Percentiles rank a stretch among this genome's conserved stretches.
Evolutionary conservation across 2,329 filamentous ascomycete genomes (phyloP).

Genomic region (Aspergillus sergii): DNA sequence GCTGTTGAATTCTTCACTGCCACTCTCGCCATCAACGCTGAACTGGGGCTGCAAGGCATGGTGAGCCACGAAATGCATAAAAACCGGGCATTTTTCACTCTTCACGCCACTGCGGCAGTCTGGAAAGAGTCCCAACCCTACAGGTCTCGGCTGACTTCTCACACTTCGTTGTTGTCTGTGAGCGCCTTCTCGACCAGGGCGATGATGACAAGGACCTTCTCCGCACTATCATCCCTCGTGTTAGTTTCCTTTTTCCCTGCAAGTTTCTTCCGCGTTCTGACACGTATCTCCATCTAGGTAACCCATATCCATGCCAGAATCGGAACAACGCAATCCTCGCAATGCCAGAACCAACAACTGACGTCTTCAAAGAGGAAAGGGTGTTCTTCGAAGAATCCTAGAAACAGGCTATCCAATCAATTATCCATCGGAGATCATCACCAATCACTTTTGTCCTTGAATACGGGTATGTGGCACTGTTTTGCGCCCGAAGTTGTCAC

Average conservation of each 20-base stretch:
- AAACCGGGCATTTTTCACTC: constrained; percentile 37
- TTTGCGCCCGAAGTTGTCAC: too few relatives aligned
- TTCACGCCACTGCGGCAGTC: constrained; percentile 31
- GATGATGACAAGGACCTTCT: constrained; percentile 23
- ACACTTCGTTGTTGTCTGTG: constrained; percentile 26
- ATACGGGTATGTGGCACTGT: constrained; percentile 2
- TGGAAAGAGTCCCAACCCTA: constrained; percentile 32
- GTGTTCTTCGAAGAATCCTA: constrained; percentile 35
- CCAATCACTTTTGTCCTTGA: constrained; percentile 17
- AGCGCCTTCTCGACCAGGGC: constrained; percentile 23
- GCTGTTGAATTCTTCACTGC: constrained; percentile 37
- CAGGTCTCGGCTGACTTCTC: constrained; percentile 29
- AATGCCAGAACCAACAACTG: constrained; percentile 39
- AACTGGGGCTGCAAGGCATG: constrained; percentile 32
- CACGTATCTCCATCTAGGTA: constrained; percentile 22
- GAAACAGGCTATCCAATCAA: constrained; percentile 16
- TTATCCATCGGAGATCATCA: constrained; percentile 3
- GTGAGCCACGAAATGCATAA: constrained; percentile 39
- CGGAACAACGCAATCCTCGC: constrained; percentile 41
- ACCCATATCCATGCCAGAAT: constrained; percentile 40
- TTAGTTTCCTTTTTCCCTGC: constrained; percentile 11
- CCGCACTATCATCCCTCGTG: constrained; percentile 32
- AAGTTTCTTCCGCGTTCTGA: neutral
- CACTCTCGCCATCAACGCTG: constrained; percentile 33
- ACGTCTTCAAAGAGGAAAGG: constrained; percentile 31